phyloP scores from a whole-genome alignment of 768 basidiomycete genomes.

The Cytidiella melzeri region DNA sequence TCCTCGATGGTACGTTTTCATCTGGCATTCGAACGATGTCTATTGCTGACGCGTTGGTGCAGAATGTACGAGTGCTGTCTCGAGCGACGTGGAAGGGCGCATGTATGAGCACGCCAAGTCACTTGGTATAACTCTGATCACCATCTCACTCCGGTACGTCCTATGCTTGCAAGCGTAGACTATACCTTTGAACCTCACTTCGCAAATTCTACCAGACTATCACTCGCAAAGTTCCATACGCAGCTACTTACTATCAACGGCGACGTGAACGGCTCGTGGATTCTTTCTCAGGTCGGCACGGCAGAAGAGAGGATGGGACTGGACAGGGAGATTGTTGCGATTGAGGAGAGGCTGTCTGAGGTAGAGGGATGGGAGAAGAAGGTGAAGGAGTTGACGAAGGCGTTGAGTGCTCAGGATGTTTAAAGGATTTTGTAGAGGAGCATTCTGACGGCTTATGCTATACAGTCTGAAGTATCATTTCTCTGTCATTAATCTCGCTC shows the following conservation, averaged over 20 bases:
- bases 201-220: slow-evolving; percentile 45
- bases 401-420: slow-evolving; percentile 42
- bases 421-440: no score
- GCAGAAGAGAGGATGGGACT: slow-evolving; percentile 70
- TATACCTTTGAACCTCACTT: no score
- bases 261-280: slow-evolving; percentile 66
- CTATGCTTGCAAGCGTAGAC: not conserved
- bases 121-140: slow-evolving; percentile 86
- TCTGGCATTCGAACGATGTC: no score
- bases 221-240: slow-evolving; percentile 84
- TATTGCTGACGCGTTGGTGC: no score
- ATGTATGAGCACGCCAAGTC: slow-evolving; percentile 94
- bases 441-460: no score
- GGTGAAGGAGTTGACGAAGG: slow-evolving; percentile 53
- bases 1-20: slow-evolving; percentile 82
- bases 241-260: slow-evolving; percentile 77
- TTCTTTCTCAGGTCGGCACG: slow-evolving; percentile 62
- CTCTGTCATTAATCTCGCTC: no score
- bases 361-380: slow-evolving; percentile 70
- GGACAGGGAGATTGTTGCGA: slow-evolving; percentile 62
- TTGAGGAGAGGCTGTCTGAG: slow-evolving; percentile 64
- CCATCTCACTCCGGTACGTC: slow-evolving; percentile 77
- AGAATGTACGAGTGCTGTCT: slow-evolving; percentile 96
- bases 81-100: slow-evolving; percentile 89
- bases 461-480: no score